Base-by-base conservation (phyloP, 352 stramenopile genomes). In the Phytophthora tubulina region DNA sequence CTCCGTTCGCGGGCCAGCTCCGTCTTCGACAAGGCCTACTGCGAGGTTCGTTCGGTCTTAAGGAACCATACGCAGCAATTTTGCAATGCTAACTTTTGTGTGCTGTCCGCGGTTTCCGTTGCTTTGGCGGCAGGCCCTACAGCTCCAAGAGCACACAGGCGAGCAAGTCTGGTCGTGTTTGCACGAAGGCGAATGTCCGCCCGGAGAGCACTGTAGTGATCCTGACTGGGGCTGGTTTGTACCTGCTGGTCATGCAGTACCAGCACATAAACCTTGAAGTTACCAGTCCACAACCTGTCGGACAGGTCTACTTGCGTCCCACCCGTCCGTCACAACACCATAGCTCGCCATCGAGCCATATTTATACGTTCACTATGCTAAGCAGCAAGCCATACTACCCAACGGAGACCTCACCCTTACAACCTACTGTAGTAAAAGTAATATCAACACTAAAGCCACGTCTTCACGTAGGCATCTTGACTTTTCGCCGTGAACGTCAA, bases 141-240 rank as follows among this genome's bases (percentile, higher is more conserved):
- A 72, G 36, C 33, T 60, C 9, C 55, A 73, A 27, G 70, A 75
- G 9, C 53, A 67, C n/a, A 52, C 41, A n/a, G 59, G 61, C 21
- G 62, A 70, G 14, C 61, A 70, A 13, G 60, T 73, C 0, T 75
- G 71, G 71, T 75, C 65, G 4, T 81, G 75, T 63, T 69, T 81
- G 54, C 75, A 81, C 31, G 75, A 76, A 45, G 67, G 54, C 5
- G 55, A 79, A 51, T 81, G 75, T 46, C 75, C 75, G 32, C 49
- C 70, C 3, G 75, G 66, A 52, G 62, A 75, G 14, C 41, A 69
- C 17, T 91, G 82, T 63, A 85, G 78, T 31, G 80, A 90, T 42
- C 75, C 79, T 0, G 83, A 82, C 27, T 94, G 86, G 86, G 86
- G 86, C 7, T 92, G 84, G 83, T 94, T 91, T 58, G 82, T 88